phyloP scores from a whole-genome alignment of 768 basidiomycete genomes.

The Mrakia gelida region DNA sequence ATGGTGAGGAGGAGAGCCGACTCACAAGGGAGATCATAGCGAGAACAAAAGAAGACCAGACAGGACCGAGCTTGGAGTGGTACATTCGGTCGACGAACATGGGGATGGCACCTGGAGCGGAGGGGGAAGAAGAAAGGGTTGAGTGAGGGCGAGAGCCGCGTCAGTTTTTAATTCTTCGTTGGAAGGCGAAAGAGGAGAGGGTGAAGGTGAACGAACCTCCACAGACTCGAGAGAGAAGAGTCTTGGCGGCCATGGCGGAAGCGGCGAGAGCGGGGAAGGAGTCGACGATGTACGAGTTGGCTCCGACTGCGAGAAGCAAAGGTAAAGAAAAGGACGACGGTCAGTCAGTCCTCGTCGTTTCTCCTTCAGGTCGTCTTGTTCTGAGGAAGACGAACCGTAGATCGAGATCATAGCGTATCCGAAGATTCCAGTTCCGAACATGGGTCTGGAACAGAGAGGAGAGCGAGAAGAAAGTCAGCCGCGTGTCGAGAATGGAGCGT shows the following conservation, averaged over 20 bases:
- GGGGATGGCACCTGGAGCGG: neutral
- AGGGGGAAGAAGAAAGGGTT: neutral
- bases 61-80: slow-evolving; percentile 12
- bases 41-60: slow-evolving; percentile 14
- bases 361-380: too few species aligned
- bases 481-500: neutral
- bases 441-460: neutral
- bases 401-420: slow-evolving; percentile 14
- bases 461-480: neutral
- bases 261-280: slow-evolving; percentile 27
- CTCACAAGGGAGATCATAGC: slow-evolving; percentile 18
- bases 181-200: neutral
- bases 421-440: slow-evolving; percentile 5
- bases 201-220: neutral
- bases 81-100: slow-evolving; percentile 30
- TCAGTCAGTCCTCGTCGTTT: too few species aligned
- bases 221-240: slow-evolving; percentile 16
- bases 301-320: neutral
- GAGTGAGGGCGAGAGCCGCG: neutral
- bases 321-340: too few species aligned
- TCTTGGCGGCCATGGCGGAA: slow-evolving; percentile 29
- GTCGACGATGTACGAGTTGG: slow-evolving; percentile 27
- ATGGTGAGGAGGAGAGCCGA: neutral
- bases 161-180: neutral
- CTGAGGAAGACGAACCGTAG: neutral